phyloP scores from a whole-genome alignment of 768 basidiomycete species.

The Suillus occidentalis region DNA sequence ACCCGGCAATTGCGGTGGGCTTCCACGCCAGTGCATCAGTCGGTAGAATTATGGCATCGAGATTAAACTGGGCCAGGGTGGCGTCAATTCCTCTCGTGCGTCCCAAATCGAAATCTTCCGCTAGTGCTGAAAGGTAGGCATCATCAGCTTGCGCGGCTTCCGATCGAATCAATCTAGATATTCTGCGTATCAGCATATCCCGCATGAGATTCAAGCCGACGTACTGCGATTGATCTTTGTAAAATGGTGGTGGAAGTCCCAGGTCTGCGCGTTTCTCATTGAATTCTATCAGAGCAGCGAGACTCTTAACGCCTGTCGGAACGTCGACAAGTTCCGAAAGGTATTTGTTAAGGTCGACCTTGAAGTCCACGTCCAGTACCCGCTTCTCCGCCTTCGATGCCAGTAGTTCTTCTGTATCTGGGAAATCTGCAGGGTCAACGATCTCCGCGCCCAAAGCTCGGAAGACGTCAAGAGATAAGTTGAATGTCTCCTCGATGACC shows the following conservation, averaged over 20 bases:
- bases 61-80: constrained; percentile 38
- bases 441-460: background rate
- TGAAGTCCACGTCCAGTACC: constrained; percentile 58
- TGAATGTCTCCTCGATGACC: background rate
- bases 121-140: constrained; percentile 42
- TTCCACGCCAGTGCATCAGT: constrained; percentile 20
- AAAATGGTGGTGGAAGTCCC: constrained; percentile 41
- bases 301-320: constrained; percentile 57
- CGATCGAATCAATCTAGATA: background rate
- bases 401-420: constrained; percentile 42
- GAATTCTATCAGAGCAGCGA: constrained; percentile 60
- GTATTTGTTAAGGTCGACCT: constrained; percentile 48
- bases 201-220: constrained; percentile 9
- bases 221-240: constrained; percentile 37
- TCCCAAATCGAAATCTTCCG: constrained; percentile 44
- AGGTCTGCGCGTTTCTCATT: constrained; percentile 50
- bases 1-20: constrained; percentile 52
- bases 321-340: constrained; percentile 47
- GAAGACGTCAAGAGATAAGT: background rate
- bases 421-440: constrained; percentile 61
- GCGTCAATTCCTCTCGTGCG: constrained; percentile 52
- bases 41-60: constrained; percentile 51
- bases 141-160: constrained; percentile 27
- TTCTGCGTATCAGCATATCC: background rate
- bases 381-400: constrained; percentile 52